Evolutionary conservation across 805 yeast species (phyloP), one percentile per base, ranked within the genome.

Genomic region (Lipomyces yamanashiensis): DNA sequence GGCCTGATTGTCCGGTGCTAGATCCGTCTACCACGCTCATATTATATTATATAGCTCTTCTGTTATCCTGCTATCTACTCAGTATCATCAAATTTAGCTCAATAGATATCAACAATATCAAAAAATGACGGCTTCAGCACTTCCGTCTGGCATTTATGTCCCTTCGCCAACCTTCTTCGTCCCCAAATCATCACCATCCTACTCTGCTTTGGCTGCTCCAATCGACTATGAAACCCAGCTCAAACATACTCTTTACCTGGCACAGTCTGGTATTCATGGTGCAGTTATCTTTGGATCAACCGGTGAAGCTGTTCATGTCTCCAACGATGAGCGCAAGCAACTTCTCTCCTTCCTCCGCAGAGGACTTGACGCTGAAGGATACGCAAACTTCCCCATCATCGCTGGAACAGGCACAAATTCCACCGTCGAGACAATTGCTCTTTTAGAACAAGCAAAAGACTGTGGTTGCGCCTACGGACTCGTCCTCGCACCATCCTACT

Each of bases 161-260:
- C 87, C 87, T 37, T 75, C 79, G 13, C 84, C 84, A 62, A 83
- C 87, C 6, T 84, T 84, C 71, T 83, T 82, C 80, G 79, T 80
- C 68, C 72, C 72, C 51, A 80, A 78, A 61, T 76, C 75, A 43
- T 60, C 65, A 15, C 63, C 69, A 28, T 52, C 43, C 28, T 63
- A 63, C 55, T 28, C 56, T 15, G 55, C 59, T n/a, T 48, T 53
- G 48, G 43, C 57, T 9, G 62, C 64, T 43, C 66, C 66, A 13
- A 74, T 82, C 43, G 85, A 83, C 69, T 71, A 72, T 49, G 84
- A 78, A 4, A 71, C 85, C 34, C 84, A 81, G 70, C 72, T 79
- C 54, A 72, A 75, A 52, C 85, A 82, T 68, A 79, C 84, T 41
- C 75, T 77, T 52, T 77, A 70, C 71, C 74, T 84, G 52, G 72